Evolutionary conservation across 2,329 filamentous ascomycete genomes (phyloP), one percentile per base, ranked within the genome.

Genomic region (Ascochyta clinopodiicola): DNA sequence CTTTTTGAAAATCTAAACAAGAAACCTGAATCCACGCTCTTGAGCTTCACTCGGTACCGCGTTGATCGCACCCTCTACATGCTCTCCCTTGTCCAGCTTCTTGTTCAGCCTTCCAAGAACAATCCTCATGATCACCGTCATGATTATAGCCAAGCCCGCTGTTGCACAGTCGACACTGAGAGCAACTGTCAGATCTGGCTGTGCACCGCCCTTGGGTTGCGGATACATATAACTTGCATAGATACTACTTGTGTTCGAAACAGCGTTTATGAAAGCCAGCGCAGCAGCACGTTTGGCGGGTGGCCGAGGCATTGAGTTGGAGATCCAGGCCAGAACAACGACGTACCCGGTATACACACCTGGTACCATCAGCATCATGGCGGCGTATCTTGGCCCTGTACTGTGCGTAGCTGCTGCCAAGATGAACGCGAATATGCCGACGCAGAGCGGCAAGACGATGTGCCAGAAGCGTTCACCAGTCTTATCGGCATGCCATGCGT

Each of bases 231-330:
- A 89, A 51, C 80, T 82, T 0, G 86, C 86, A 67, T 88, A 92
- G 61, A 93, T 92, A 43, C 82, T 86, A 37, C 84, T 85, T 10
- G 82, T 80, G 70, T 93, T 92, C 17, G 83, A 85, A 9, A 91
- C 80, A 2, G 87, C 87, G 68, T 94, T 94, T 75, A 93, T 91
- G 58, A 88, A 86, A 1, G 89, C 90, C 5, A 94, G 73, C 0
- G 88, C 89, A 0, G 88, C 85, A 2, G 87, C 86, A 56, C 89
- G 84, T 77, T 93, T 93, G 2, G 89, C 86, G 0, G 89, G 88
- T 3, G 91, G 90, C 5, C 90, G 84, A 0, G 90, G 89, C 46
- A 94, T 81, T 1, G 87, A 88, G 69, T 89, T 91, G 42, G 84
- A 86, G 60, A 93, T 91, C 90, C 90, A 95, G 2, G 87, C 84